Conservation (phyloP, 805 yeast genomes). For the Yamadazyma takamatsuzukensis region DNA sequence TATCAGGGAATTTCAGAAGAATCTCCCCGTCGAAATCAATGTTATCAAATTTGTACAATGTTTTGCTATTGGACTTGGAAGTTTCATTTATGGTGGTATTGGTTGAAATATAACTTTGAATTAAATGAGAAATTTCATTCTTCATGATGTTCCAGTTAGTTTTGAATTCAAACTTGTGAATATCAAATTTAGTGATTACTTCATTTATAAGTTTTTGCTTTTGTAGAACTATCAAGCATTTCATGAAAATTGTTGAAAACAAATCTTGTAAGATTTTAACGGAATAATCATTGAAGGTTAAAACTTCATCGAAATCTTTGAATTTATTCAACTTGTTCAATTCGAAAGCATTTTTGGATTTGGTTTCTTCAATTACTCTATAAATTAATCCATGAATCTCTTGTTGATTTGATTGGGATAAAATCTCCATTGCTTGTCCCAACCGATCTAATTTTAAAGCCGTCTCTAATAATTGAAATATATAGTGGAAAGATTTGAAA, state of each 20-base stretch:
- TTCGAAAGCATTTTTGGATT: constrained; percentile 46
- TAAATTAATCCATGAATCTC: constrained; percentile 65
- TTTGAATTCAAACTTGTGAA: constrained; percentile 20
- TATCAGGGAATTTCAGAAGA: constrained; percentile 8
- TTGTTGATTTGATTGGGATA: constrained; percentile 51
- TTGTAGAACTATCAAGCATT: constrained; percentile 61
- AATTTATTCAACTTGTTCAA: constrained; percentile 27
- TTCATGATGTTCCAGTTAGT: constrained; percentile 29
- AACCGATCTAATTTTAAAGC: constrained; percentile 60
- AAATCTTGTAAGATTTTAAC: constrained; percentile 63
- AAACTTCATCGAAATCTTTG: constrained; percentile 22
- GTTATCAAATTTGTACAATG: constrained; percentile 30
- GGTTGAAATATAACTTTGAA: constrained; percentile 32
- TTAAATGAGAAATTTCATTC: constrained; percentile 29
- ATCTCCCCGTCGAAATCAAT: background rate
- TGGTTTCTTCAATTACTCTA: constrained; percentile 61
- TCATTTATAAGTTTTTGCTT: constrained; percentile 65
- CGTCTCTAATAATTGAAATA: constrained; percentile 51
- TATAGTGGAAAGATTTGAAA: constrained; percentile 30
- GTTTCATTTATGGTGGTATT: constrained; percentile 9
- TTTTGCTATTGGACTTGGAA: constrained; percentile 16
- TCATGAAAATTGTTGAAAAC: constrained; percentile 66
- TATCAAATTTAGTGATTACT: constrained; percentile 37
- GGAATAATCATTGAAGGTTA: constrained; percentile 43
- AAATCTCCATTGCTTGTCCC: constrained; percentile 51